Evolutionary conservation across 768 basidiomycete genomes (phyloP).

Genomic region (Russula sp.): DNA sequence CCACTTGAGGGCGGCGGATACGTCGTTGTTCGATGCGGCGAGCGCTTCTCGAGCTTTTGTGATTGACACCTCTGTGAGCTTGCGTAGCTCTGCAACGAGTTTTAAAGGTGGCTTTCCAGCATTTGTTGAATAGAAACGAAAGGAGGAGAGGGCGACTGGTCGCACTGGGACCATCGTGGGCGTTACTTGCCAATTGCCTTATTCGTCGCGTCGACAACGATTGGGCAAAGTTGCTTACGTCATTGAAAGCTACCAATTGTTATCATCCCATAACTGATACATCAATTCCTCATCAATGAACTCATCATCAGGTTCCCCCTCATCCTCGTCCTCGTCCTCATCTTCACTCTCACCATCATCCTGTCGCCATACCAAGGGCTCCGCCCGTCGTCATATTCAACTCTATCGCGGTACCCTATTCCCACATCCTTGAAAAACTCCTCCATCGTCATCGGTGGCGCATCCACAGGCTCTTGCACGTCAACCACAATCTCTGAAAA

Average conservation of each 20-base stretch:
- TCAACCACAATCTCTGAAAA: background rate
- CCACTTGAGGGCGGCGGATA: conserved; percentile 75
- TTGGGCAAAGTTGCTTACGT: no score
- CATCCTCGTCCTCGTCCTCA: background rate
- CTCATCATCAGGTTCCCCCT: background rate
- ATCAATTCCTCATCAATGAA: no score
- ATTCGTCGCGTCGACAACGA: no score
- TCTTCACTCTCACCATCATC: no score
- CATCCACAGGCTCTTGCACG: background rate
- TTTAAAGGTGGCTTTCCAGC: conserved; percentile 60
- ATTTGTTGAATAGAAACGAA: conserved; percentile 53
- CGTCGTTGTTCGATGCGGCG: conserved; percentile 63
- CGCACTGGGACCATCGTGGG: conserved; percentile 18
- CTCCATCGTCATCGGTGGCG: no score
- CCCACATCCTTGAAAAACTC: no score
- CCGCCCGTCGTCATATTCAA: no score
- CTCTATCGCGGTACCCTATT: no score
- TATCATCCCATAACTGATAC: no score
- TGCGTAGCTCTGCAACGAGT: conserved; percentile 83
- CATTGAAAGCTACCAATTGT: no score
- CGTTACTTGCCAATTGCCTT: background rate
- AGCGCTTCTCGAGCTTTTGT: conserved; percentile 89
- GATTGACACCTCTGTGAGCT: conserved; percentile 76
- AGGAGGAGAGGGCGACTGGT: background rate
- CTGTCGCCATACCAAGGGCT: no score